Evolutionary conservation across 208 protist species (phyloP).

Genomic region (Trypanosoma mega): DNA sequence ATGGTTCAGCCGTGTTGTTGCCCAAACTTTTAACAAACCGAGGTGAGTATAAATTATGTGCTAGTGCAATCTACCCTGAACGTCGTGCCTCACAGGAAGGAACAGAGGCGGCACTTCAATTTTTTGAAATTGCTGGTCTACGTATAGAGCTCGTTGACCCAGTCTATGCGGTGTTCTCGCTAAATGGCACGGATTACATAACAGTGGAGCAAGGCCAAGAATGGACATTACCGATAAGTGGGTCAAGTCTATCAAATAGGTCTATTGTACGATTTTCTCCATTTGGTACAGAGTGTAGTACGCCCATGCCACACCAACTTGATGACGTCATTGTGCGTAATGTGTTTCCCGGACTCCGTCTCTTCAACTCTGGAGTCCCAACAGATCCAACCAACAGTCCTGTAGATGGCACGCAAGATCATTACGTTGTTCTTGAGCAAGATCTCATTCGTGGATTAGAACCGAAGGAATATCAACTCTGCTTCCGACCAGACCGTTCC

Average conservation of each 20-base stretch:
- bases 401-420: not conserved
- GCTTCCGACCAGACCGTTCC: conserved; percentile 58
- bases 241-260: conserved; percentile 55
- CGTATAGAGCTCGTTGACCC: conserved; percentile 43
- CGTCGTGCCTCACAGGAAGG: conserved; percentile 28
- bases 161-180: conserved; percentile 56
- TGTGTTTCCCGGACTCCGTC: conserved; percentile 39
- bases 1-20: conserved; percentile 52
- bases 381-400: conserved; percentile 11
- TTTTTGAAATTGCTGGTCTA: conserved; percentile 49
- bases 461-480: conserved; percentile 50
- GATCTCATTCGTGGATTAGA: conserved; percentile 40
- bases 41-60: conserved; percentile 63
- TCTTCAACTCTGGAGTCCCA: conserved; percentile 25
- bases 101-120: conserved; percentile 55
- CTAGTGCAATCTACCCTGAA: conserved; percentile 49
- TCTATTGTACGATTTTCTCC: conserved; percentile 47
- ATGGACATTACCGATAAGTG: conserved; percentile 61
- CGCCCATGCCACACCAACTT: conserved; percentile 35
- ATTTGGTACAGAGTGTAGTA: conserved; percentile 30
- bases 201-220: conserved; percentile 72
- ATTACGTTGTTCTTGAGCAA: conserved; percentile 54
- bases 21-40: conserved; percentile 40
- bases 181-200: conserved; percentile 56
- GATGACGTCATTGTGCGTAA: conserved; percentile 30